Conservation (phyloP, 371 early-diverging fungal genomes). For the Rhizomucor pusillus region DNA sequence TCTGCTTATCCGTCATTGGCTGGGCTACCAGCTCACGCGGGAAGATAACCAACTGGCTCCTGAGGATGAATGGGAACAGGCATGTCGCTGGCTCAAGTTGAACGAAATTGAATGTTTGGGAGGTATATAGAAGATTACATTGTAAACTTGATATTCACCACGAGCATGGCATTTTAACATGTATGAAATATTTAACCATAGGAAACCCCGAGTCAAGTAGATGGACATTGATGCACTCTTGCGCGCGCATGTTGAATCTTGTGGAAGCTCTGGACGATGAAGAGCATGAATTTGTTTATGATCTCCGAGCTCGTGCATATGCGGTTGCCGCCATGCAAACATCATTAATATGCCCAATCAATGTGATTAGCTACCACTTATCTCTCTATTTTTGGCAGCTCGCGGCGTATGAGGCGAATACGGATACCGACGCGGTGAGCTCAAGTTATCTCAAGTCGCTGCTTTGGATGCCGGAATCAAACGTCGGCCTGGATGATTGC, state of each 20-base stretch:
- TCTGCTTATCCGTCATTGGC: constrained; percentile 26
- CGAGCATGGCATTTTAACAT: too few species aligned
- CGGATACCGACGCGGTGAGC: constrained; percentile 2
- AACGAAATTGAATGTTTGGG: constrained; percentile 39
- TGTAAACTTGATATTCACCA: not conserved
- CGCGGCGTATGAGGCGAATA: constrained; percentile 21
- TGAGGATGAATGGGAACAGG: constrained; percentile 35
- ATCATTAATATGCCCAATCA: constrained; percentile 14
- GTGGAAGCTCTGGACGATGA: constrained; percentile 35
- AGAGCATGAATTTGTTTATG: constrained; percentile 10
- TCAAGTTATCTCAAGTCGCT: constrained; percentile 24
- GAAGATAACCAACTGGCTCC: constrained; percentile 12
- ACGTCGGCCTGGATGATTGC: constrained; percentile 9
- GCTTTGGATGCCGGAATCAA: constrained; percentile 21
- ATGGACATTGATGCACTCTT: constrained; percentile 25
- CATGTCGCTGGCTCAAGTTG: constrained; percentile 39
- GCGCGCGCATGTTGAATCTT: constrained; percentile 39
- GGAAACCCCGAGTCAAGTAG: constrained; percentile 21
- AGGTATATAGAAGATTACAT: constrained; percentile 9
- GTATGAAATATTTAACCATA: too few species aligned
- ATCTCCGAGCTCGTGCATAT: constrained; percentile 36
- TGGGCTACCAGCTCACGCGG: constrained; percentile 36
- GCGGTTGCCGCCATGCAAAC: constrained; percentile 42
- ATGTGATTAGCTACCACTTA: constrained; percentile 13
- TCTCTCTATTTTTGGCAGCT: constrained; percentile 26